Conservation (phyloP, 345 rosid genomes). For the Rhizophora apiculata region DNA sequence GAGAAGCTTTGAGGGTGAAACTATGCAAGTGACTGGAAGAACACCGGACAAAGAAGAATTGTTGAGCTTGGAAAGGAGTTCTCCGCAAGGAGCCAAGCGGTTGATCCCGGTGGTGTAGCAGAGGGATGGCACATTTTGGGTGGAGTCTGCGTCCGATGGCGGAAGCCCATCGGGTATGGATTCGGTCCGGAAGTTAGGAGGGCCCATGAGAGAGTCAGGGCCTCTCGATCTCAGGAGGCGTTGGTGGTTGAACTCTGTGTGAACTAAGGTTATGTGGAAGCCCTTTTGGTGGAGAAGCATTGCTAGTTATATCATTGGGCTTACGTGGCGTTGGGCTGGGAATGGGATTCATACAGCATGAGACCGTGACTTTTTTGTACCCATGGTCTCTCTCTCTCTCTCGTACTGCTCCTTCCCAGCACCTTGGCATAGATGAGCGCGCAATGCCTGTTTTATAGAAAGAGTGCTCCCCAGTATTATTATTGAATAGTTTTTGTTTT, state of each 20-base stretch:
- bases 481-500: no score
- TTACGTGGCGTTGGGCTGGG: slow-evolving; percentile 28
- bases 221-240: slow-evolving; percentile 16
- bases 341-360: slow-evolving; percentile 40
- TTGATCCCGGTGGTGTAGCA: slow-evolving; percentile 6
- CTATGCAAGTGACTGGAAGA: slow-evolving; percentile 14
- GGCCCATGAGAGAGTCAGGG: not conserved
- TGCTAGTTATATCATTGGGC: not conserved
- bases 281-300: slow-evolving; percentile 12
- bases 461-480: no score
- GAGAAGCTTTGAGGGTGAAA: slow-evolving; percentile 13
- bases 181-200: slow-evolving; percentile 3
- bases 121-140: slow-evolving; percentile 16
- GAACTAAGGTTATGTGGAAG: slow-evolving; percentile 12
- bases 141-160: slow-evolving; percentile 4
- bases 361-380: slow-evolving; percentile 12
- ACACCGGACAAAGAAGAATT: not conserved
- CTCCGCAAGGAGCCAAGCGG: slow-evolving; percentile 7
- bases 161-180: slow-evolving; percentile 19
- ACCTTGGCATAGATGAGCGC: no score
- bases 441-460: no score
- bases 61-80: slow-evolving; percentile 13
- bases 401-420: not conserved
- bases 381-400: not conserved
- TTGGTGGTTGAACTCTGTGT: slow-evolving; percentile 12